Base-by-base conservation (phyloP, 495 filamentous ascomycete genomes). In the Aspergillus funiculosus region DNA sequence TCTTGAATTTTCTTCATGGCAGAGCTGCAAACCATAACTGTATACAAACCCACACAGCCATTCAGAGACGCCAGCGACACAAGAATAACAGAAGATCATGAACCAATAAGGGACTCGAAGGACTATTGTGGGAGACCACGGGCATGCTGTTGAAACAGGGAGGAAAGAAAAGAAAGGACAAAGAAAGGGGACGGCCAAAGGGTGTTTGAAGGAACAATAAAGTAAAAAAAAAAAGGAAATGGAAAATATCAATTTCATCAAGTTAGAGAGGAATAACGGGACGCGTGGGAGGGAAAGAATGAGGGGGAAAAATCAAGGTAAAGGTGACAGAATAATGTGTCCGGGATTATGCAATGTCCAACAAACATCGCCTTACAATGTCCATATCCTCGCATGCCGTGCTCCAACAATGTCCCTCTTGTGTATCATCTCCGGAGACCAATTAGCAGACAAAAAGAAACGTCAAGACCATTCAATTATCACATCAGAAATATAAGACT, bases 401-500 rank as follows among this genome's bases (percentile, higher is more conserved):
- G 55, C 55, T n/a, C 57, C 59, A 54, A 62, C 58, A 63, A 63
- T 50, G 63, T 64, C 58, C 59, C 57, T 59, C 53, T 64, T 61
- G 59, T 63, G 57, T 64, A 64, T 64, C 58, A 53, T 64, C 60
- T 63, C 60, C 59, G 58, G 58, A 57, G 53, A 48, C 63, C 61
- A 57, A 65, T 64, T 61, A 62, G 64, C 58, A 65, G 58, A 66
- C 58, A 56, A 49, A 62, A 60, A 64, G 58, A 60, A 63, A 66
- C 56, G 59, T 65, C 56, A 63, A 60, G 58, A 52, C 62, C 57
- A 59, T 64, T 63, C 60, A 57, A 68, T 61, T 64, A 64, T 68
- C 60, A 57, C 54, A 61, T 68, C 54, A 59, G 61, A 68, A 63
- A 56, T 63, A 62, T 56, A 68, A 68, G 56, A 63, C 50, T 68